phyloP scores from a whole-genome alignment of 768 basidiomycete genomes.

The Rhizopogon vulgaris region DNA sequence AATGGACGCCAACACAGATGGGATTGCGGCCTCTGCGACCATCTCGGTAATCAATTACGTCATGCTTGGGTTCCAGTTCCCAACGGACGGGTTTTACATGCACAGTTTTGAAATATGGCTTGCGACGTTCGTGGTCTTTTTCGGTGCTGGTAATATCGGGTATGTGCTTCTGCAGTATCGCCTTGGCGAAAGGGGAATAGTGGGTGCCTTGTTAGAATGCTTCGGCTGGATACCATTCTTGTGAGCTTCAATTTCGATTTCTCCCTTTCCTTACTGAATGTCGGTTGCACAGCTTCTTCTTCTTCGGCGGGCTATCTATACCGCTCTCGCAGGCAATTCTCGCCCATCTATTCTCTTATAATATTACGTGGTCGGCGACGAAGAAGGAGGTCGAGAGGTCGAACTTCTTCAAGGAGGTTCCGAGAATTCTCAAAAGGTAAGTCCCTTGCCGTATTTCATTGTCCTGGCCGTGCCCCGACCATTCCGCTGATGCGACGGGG shows the following conservation, averaged over 20 bases:
- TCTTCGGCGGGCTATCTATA: conserved; percentile 52
- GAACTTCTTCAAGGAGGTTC: conserved; percentile 89
- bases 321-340: conserved; percentile 49
- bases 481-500: not conserved
- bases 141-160: conserved; percentile 65
- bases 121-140: conserved; percentile 72
- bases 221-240: conserved; percentile 32
- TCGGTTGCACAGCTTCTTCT: conserved; percentile 31
- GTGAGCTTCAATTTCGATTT: conserved; percentile 13
- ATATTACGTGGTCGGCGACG: conserved; percentile 54
- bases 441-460: conserved; percentile 29
- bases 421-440: conserved; percentile 58
- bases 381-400: conserved; percentile 82
- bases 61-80: conserved; percentile 66
- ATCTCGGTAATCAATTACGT: conserved; percentile 70
- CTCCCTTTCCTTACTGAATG: not conserved
- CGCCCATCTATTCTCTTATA: conserved; percentile 52
- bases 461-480: not conserved
- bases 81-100: conserved; percentile 71
- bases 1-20: conserved; percentile 17
- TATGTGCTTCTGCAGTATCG: conserved; percentile 72
- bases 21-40: conserved; percentile 63
- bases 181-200: conserved; percentile 37
- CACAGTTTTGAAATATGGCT: conserved; percentile 80
- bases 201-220: conserved; percentile 20